These are phyloP conservation scores for Posidonia australis DNA, from an alignment of 106 monocot species.

Conservation along the genomic window DNA sequence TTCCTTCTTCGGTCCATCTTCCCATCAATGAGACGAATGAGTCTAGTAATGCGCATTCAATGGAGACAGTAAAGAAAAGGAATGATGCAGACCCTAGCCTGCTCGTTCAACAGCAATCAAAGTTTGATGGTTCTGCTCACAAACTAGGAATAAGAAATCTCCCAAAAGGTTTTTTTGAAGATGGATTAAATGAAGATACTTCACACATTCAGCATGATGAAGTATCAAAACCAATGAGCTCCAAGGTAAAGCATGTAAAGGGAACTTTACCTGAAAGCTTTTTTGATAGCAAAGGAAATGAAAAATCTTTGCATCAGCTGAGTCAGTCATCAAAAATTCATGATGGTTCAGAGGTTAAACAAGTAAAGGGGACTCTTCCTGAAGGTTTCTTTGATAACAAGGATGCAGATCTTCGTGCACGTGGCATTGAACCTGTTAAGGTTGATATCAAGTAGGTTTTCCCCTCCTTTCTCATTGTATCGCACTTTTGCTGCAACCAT, in stretches of 20 bases:
- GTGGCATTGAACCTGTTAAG: slow-evolving; percentile 88
- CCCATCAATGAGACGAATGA: slow-evolving; percentile 14
- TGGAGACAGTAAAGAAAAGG: slow-evolving; percentile 1
- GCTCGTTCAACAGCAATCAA: slow-evolving; percentile 15
- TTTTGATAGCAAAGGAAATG: slow-evolving; percentile 20
- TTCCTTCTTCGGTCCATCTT: slow-evolving; percentile 6
- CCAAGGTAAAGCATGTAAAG: slow-evolving; percentile 26
- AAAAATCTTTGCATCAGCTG: slow-evolving; percentile 2
- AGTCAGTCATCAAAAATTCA: slow-evolving; percentile 12
- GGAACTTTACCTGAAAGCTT: slow-evolving; percentile 28
- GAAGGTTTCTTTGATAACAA: slow-evolving; percentile 97
- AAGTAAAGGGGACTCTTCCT: slow-evolving; percentile 57
- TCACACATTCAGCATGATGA: slow-evolving; percentile 2
- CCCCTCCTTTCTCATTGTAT: not conserved
- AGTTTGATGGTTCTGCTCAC: slow-evolving; percentile 7
- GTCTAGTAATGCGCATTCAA: not conserved
- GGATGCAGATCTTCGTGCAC: slow-evolving; percentile 91
- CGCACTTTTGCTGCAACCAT: too few relatives aligned
- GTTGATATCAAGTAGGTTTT: slow-evolving; percentile 72
- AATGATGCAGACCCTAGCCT: slow-evolving; percentile 1
- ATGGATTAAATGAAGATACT: slow-evolving; percentile 13
- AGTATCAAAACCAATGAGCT: slow-evolving; percentile 3
- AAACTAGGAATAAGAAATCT: slow-evolving; percentile 21
- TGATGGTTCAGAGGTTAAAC: slow-evolving; percentile 18
- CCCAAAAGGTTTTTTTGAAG: slow-evolving; percentile 26